Evolutionary conservation across 192 early-diverging fungal species (phyloP).

Genomic region (Coemansia sp.): DNA sequence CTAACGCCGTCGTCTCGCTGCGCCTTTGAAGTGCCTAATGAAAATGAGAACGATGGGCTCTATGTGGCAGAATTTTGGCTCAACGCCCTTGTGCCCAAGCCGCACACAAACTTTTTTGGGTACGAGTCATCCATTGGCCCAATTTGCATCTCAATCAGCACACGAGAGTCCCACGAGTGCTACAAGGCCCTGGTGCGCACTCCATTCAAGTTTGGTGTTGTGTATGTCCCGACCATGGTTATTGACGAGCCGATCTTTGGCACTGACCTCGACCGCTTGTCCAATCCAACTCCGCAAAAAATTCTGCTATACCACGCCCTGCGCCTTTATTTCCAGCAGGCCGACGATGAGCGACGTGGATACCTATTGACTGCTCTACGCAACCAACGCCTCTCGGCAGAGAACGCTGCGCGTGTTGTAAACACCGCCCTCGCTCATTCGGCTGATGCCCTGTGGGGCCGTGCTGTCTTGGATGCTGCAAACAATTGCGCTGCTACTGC

Average conservation of each 20-base stretch:
- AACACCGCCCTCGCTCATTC: slow-evolving; percentile 10
- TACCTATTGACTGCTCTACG: slow-evolving; percentile 40
- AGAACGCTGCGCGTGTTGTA: slow-evolving; percentile 17
- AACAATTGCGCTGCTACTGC: neutral
- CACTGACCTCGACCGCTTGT: slow-evolving; percentile 50
- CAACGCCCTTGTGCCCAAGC: slow-evolving; percentile 53
- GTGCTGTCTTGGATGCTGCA: slow-evolving; percentile 5
- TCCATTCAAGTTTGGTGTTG: slow-evolving; percentile 50
- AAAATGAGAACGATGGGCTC: slow-evolving; percentile 52
- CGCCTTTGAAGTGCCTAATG: slow-evolving; percentile 44
- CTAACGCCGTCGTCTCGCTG: slow-evolving; percentile 22
- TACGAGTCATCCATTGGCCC: slow-evolving; percentile 50
- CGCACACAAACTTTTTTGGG: slow-evolving; percentile 55
- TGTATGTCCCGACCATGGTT: slow-evolving; percentile 49
- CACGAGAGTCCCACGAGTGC: slow-evolving; percentile 52
- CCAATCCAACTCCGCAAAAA: slow-evolving; percentile 49
- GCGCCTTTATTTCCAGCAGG: slow-evolving; percentile 54
- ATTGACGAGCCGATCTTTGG: slow-evolving; percentile 45
- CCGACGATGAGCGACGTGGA: slow-evolving; percentile 44
- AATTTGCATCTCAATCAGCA: slow-evolving; percentile 53
- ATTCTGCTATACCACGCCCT: slow-evolving; percentile 51
- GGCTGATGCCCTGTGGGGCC: slow-evolving; percentile 27
- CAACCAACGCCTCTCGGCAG: slow-evolving; percentile 32
- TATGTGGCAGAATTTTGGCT: slow-evolving; percentile 55
- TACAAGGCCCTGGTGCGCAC: slow-evolving; percentile 53